Evolutionary conservation across 257 asterid species (phyloP), one percentile per base, ranked within the genome.

Genomic region (Fraxinus excelsior): DNA sequence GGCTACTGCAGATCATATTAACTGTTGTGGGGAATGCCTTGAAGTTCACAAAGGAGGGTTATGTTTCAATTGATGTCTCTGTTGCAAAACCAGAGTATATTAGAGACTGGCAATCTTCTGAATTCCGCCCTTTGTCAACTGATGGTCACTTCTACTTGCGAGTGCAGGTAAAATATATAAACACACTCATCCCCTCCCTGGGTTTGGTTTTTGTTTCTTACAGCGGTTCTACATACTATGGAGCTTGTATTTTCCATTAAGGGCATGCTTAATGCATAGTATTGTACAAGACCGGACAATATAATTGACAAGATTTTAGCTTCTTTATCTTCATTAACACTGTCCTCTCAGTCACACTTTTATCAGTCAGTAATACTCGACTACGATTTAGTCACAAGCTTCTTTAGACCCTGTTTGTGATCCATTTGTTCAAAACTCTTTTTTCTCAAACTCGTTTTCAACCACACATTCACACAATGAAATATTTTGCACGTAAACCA

Each of bases 41-140:
- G 44, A 90, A 90, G 87, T 91, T 90, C 87, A 88, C 95, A 3
- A 88, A 85, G 82, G 92, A 90, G 42, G 97, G 97, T 25, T 74
- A 75, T 53, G 80, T 90, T 14, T 74, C 86, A 28, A 81, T 90
- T 26, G 91, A 87, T 76, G 95, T 84, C 77, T 90, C 90, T 53
- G 78, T 86, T 76, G 89, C 91, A 4, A 86, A 84, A 74, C 88
- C 93, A 9, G 93, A 90, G 71, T 81, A 83, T 72, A 66, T 78
- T 0, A 87, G 86, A 81, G 90, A 86, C 73, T 81, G 86, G 88
- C 82, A 71, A 78, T 84, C 88, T 72, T 78, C 87, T 9, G 87
- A 90, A 69, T 74, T 51, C 67, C 77, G 60, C 78, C 85, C 91
- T 25, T 73, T 76, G 21, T 75, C 88, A 71, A 82, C 79, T 42